Percentiles rank a stretch among this genome's conserved stretches.
Evolutionary conservation across 257 asterid species (phyloP).

Genomic region (Galeopsis tetrahit): DNA sequence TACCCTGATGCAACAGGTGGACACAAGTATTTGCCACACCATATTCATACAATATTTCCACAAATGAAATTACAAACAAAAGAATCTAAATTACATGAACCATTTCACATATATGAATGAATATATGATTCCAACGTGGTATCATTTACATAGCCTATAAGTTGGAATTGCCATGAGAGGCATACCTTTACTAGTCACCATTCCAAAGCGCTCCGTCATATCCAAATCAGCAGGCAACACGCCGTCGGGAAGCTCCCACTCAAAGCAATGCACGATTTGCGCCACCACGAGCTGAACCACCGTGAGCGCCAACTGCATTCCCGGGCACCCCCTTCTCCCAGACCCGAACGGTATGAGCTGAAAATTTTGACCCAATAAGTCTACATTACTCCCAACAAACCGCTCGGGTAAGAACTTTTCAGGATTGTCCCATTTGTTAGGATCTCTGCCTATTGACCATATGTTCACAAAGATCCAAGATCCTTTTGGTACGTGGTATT

Average conservation of each 20-base stretch:
- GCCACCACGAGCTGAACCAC: slow-evolving; percentile 36
- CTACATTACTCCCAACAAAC: slow-evolving; percentile 28
- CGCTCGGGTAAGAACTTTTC: slow-evolving; percentile 40
- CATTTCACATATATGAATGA: too few relatives aligned
- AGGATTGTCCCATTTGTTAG: slow-evolving; percentile 31
- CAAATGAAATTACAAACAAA: too few relatives aligned
- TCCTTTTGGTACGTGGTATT: slow-evolving; percentile 32
- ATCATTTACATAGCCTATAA: slow-evolving; percentile 20
- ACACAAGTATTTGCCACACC: too few relatives aligned
- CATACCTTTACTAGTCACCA: slow-evolving; percentile 21
- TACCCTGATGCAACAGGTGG: too few relatives aligned
- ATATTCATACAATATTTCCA: too few relatives aligned
- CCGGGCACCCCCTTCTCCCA: slow-evolving; percentile 45
- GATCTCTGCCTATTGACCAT: slow-evolving; percentile 42
- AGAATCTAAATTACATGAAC: too few relatives aligned
- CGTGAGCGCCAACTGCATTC: slow-evolving; percentile 36
- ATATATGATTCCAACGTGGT: too few relatives aligned
- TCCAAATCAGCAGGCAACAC: slow-evolving; percentile 34
- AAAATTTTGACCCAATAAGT: slow-evolving; percentile 33
- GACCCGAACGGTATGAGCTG: slow-evolving; percentile 46
- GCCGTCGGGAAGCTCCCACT: slow-evolving; percentile 40
- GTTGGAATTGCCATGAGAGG: slow-evolving; percentile 37
- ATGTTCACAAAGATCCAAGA: slow-evolving; percentile 30
- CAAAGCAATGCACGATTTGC: slow-evolving; percentile 46
- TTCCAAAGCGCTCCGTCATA: slow-evolving; percentile 36